Base-by-base conservation (phyloP, 768 basidiomycete genomes). In the Boletus tomentosulus region DNA sequence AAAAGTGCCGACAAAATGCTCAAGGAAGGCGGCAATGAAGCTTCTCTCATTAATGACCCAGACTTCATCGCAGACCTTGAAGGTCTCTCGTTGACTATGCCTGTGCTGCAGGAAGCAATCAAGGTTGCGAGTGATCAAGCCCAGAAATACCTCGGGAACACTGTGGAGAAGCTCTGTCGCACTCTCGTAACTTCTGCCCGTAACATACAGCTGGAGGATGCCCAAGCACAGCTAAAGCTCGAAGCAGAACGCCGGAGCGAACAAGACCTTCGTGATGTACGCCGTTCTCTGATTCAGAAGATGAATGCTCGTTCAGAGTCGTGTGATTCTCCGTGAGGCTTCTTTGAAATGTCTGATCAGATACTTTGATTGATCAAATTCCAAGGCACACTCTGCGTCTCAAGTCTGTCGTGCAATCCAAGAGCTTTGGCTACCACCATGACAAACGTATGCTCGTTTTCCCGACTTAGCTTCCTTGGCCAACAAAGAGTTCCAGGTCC, bases 51-150 rank as follows among this genome's bases (percentile, higher is more conserved):
- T 3, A 54, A 3, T 27, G 66, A 67, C 39, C 42, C 54, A 2
- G 59, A 63, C 24, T 67, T 68, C 39, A 34, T 67, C 15, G 31
- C 59, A 4, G 63, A 68, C 45, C 59, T 67, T 11, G 64, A 64
- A 24, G 22, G 33, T 16, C 42, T 59, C 34, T 57, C 28, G 1
- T 38, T 33, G 3, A 54, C 57, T 28, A 46, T 48, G n/a, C 62
- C 66, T 12, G 24, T 47, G n/a, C 15, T 67, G 28, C 57, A 45
- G 37, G 66, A 66, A 8, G 57, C 34, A 27, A 48, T 58, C 3
- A 50, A n/a, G 9, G n/a, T 30, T 13, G 55, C 61, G 7, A 59
- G 47, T 11, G 57, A 49, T 19, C 54, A 59, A 7, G 66, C 59
- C 0, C 59, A 68, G 33, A 59, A 53, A 24, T 57, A 59, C 56